These are phyloP conservation scores for Suhomyces anneliseae DNA, from an alignment of 1,139 yeast species.

Conservation along the genomic window DNA sequence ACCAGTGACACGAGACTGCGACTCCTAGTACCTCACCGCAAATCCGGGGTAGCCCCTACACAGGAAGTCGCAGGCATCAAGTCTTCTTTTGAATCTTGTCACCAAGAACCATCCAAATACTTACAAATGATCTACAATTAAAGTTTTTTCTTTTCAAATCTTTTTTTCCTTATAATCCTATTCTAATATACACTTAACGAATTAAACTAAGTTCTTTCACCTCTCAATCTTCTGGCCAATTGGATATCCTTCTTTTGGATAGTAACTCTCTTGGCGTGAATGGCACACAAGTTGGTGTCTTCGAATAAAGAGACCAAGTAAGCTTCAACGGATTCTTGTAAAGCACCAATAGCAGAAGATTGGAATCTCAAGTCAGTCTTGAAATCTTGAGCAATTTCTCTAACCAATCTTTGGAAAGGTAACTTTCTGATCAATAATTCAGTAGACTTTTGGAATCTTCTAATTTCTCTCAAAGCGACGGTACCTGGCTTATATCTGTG, in stretches of 20 bases:
- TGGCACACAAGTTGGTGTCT: conserved; percentile 98
- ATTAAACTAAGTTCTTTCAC: conserved; percentile 70
- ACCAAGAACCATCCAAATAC: not conserved
- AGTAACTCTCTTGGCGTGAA: conserved; percentile 98
- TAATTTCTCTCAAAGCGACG: conserved; percentile 98
- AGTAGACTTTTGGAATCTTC: conserved; percentile 98
- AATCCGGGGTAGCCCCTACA: too few relatives aligned
- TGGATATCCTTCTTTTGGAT: conserved; percentile 99
- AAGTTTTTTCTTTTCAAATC: not conserved
- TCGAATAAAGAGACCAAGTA: conserved; percentile 86
- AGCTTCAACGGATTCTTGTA: conserved; percentile 98
- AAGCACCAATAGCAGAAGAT: conserved; percentile 97
- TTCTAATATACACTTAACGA: conserved; percentile 12
- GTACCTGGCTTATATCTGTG: conserved; percentile 99
- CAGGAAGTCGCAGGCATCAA: too few relatives aligned
- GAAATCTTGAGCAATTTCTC: conserved; percentile 98
- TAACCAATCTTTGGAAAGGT: conserved; percentile 98
- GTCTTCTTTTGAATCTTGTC: not conserved
- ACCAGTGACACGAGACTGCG: too few relatives aligned
- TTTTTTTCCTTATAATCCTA: conserved; percentile 1
- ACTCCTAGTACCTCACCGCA: too few relatives aligned
- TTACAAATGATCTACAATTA: not conserved
- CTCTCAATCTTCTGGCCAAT: conserved; percentile 98
- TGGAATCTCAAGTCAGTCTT: conserved; percentile 98
- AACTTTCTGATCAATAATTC: conserved; percentile 95